A percentile compares a stretch with the other conserved stretches of the same genome.
Conservation (phyloP, 176 grass and related monocot genomes). For the Tuctoria greenei region DNA sequence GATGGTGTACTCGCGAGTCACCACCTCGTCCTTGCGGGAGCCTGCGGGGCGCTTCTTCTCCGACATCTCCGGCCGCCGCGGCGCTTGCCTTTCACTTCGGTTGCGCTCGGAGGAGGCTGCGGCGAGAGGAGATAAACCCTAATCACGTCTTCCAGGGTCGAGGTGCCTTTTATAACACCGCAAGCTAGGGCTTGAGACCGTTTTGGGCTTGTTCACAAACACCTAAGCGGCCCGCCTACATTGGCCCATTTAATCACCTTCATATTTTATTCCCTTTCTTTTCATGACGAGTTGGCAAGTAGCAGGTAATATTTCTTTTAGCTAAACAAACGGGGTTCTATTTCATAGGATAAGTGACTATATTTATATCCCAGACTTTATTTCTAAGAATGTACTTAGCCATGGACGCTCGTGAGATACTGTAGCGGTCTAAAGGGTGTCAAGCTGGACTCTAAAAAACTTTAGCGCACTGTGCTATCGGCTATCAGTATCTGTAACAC, state of each 20-base stretch:
- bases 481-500: background rate
- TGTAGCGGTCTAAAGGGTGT: background rate
- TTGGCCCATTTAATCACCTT: background rate
- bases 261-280: background rate
- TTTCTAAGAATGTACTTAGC: no score
- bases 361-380: no score
- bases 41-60: conserved; percentile 53
- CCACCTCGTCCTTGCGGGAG: conserved; percentile 69
- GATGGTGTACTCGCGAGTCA: conserved; percentile 65
- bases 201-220: background rate
- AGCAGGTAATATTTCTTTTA: background rate
- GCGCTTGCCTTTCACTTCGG: conserved; percentile 10
- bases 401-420: background rate
- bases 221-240: background rate
- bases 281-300: background rate
- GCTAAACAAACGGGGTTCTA: no score
- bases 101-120: conserved; percentile 26
- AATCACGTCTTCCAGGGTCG: background rate
- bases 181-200: conserved; percentile 13
- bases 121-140: conserved; percentile 52
- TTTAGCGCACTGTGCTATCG: background rate
- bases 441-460: background rate
- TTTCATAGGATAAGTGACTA: no score
- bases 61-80: conserved; percentile 44
- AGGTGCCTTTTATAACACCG: conserved; percentile 24